Evolutionary conservation across 1,284 basidiomycete genomes (phyloP), one percentile per base, ranked within the genome.

Genomic region (Malassezia nana): DNA sequence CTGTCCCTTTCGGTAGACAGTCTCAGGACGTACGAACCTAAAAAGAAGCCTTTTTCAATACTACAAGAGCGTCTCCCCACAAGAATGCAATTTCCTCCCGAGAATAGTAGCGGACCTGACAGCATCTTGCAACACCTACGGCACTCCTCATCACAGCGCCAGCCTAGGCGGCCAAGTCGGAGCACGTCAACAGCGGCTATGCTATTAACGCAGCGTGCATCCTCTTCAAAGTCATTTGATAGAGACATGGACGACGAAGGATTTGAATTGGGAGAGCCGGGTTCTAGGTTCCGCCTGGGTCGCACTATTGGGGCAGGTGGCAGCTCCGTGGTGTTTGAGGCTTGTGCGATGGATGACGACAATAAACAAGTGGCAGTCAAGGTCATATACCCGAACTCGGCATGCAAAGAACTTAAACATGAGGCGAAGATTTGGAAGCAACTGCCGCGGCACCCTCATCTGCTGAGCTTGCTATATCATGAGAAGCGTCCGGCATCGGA

Each of bases 261-360:
- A 24, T 52, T 39, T 15, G 51, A 40, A 30, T 52, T 52, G 26
- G 51, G 51, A 3, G 8, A 13, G 2, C 25, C 26, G 7, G 24
- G 31, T 24, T 26, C 16, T 9, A 24, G 12, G 20, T 52, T 30
- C 33, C 39, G 51, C 26, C 16, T 52, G 3, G 45, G 45, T 6
- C 43, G 51, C 22, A 33, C 51, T 2, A 40, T 52, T 13, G 51
- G 44, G 7, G 45, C 29, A 5, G 51, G 51, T 22, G 51, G 42
- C 7, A 40, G 32, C 29, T 46, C 51, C 4, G 24, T 31, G 2
- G 44, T 52, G 12, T 33, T 15, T 24, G 44, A 52, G 15, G 51
- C 25, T 6, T 42, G 46, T 20, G 28, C 18, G 0, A 18, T 24
- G 7, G 24, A 35, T 25, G 32, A 46, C 6, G 12, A 24, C 15